Evolutionary conservation across 2,329 filamentous ascomycete species (phyloP).

Genomic region (Cercospora canescens): DNA sequence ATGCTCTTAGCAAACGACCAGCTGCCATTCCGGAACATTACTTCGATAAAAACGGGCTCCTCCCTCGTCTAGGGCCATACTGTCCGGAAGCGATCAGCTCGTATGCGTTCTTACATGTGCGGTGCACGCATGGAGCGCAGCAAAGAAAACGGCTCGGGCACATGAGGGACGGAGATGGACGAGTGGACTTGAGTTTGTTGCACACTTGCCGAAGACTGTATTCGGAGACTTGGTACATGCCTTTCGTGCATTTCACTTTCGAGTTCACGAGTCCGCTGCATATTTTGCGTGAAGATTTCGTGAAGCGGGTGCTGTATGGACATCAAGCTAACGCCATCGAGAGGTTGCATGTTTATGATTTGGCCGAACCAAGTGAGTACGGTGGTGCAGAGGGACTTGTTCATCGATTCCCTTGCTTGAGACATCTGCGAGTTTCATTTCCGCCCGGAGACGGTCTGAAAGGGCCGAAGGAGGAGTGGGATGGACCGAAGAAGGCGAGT

Average conservation of each 20-base stretch:
- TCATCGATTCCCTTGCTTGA: not conserved
- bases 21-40: not conserved
- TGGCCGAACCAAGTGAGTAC: not conserved
- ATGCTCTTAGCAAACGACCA: not conserved
- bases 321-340: not conserved
- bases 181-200: not conserved
- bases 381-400: not conserved
- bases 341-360: not conserved
- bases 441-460: not conserved
- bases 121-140: not conserved
- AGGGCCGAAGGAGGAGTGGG: not conserved
- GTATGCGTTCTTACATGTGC: not conserved
- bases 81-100: not conserved
- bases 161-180: not conserved
- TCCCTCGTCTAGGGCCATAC: not conserved
- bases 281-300: not conserved
- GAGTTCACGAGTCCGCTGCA: not conserved
- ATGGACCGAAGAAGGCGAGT: not conserved
- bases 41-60: not conserved
- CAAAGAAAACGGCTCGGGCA: not conserved
- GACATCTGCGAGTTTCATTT: not conserved
- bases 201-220: constrained; percentile 1
- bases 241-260: not conserved
- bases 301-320: not conserved
- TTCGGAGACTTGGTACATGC: not conserved